These are phyloP conservation scores for Amylostereum chailletii DNA, from an alignment of 1,284 basidiomycete species.

Conservation along the genomic window DNA sequence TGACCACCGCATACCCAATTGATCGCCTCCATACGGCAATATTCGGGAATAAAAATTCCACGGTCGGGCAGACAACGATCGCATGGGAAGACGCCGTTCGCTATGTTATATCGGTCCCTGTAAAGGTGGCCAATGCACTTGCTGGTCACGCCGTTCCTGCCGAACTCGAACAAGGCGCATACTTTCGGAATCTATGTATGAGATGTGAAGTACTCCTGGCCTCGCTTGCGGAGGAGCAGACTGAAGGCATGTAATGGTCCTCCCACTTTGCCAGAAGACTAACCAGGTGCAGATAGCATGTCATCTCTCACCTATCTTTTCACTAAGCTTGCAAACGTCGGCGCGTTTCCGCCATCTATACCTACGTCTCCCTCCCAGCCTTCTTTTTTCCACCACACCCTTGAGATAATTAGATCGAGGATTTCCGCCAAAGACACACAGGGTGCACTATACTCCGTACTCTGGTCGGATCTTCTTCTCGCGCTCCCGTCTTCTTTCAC, in stretches of 20 bases:
- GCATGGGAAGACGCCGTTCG: conserved; percentile 66
- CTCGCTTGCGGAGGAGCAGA: conserved; percentile 17
- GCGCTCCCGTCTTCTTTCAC: conserved; percentile 42
- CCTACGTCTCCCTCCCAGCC: conserved; percentile 44
- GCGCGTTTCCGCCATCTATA: conserved; percentile 45
- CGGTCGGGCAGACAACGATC: conserved; percentile 23
- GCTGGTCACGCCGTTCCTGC: conserved; percentile 31
- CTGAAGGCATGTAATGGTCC: conserved; percentile 21
- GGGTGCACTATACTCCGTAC: conserved; percentile 27
- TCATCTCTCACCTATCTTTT: conserved; percentile 44
- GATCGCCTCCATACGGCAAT: conserved; percentile 53
- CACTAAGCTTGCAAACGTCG: conserved; percentile 56
- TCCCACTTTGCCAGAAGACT: conserved; percentile 1
- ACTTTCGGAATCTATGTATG: conserved; percentile 41
- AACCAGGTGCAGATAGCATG: conserved; percentile 17
- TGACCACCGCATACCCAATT: conserved; percentile 56
- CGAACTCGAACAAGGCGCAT: conserved; percentile 42
- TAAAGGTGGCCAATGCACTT: conserved; percentile 59
- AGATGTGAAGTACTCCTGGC: conserved; percentile 46
- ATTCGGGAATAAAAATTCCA: conserved; percentile 21
- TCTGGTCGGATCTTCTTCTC: conserved; percentile 43
- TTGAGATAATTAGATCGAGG: conserved; percentile 39
- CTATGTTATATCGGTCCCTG: conserved; percentile 50
- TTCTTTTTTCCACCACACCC: conserved; percentile 52
- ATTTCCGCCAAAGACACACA: conserved; percentile 15